These are phyloP conservation scores for Apiotrichum mycotoxinovorans DNA, from an alignment of 1,284 basidiomycete genomes.

Conservation along the genomic window DNA sequence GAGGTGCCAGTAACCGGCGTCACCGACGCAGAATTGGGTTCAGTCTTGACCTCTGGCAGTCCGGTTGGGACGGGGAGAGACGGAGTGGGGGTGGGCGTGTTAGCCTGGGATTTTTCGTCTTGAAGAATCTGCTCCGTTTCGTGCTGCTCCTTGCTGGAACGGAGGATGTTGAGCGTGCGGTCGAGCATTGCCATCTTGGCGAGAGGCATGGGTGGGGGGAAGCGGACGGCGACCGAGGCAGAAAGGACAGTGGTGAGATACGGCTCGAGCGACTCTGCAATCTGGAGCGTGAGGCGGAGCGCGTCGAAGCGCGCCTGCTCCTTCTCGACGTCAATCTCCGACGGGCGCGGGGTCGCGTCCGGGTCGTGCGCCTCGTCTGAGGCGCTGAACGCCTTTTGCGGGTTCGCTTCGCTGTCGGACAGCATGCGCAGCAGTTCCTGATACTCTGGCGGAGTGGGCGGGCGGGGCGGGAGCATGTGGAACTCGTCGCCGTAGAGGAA, in stretches of 20 bases:
- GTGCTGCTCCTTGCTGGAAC: conserved; percentile 70
- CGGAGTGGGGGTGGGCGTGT: neutral
- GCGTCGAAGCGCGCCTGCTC: conserved; percentile 62
- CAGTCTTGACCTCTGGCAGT: neutral
- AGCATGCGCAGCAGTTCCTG: conserved; percentile 35
- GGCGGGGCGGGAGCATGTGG: conserved; percentile 64
- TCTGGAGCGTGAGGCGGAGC: conserved; percentile 35
- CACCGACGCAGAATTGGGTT: neutral
- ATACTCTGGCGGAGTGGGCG: conserved; percentile 33
- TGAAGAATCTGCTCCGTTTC: conserved; percentile 65
- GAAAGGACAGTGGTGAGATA: conserved; percentile 83
- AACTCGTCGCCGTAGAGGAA: conserved; percentile 92
- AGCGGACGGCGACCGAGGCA: conserved; percentile 81
- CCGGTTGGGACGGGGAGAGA: neutral
- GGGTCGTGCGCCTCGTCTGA: neutral
- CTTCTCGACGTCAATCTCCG: conserved; percentile 65
- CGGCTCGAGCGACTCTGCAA: conserved; percentile 72
- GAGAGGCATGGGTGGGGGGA: conserved; percentile 83
- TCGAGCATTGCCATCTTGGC: conserved; percentile 82
- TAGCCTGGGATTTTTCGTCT: conserved; percentile 59
- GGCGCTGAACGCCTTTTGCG: neutral
- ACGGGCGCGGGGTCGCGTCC: conserved; percentile 24
- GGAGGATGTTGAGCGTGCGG: conserved; percentile 63
- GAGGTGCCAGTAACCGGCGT: neutral
- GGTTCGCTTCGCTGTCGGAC: conserved; percentile 7